These are phyloP conservation scores for Mortierella sp. DNA, from an alignment of 371 early-diverging fungal genomes.

Conservation along the genomic window DNA sequence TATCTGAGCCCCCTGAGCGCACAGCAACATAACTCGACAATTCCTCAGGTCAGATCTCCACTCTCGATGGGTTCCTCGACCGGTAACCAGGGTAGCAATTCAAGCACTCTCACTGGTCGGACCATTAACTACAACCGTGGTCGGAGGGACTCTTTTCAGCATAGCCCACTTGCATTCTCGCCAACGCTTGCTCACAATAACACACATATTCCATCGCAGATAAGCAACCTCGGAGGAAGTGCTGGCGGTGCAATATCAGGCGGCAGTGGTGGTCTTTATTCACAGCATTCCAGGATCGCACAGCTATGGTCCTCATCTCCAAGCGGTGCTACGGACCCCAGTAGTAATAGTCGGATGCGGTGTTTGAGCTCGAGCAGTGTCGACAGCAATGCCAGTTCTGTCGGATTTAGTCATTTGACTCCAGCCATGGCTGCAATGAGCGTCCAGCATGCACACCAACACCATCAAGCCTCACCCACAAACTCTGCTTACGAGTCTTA, in stretches of 20 bases:
- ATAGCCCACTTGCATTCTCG: conserved; percentile 32
- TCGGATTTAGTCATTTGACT: conserved; percentile 38
- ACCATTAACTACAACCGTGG: conserved; percentile 14
- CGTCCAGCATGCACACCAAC: conserved; percentile 33
- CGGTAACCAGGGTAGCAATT: conserved; percentile 10
- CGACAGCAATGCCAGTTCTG: conserved; percentile 41
- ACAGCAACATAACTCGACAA: conserved; percentile 10
- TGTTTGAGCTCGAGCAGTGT: conserved; percentile 48
- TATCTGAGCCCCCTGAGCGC: conserved; percentile 20
- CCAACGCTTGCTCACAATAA: conserved; percentile 30
- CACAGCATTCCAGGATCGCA: conserved; percentile 20
- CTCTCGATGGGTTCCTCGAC: conserved; percentile 26
- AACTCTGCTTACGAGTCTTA: conserved; percentile 47
- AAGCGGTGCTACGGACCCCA: conserved; percentile 9
- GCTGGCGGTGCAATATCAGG: neutral
- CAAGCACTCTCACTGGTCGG: neutral
- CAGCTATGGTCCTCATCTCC: conserved; percentile 17
- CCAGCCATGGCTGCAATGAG: conserved; percentile 44
- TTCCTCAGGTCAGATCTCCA: conserved; percentile 28
- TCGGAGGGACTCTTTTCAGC: conserved; percentile 34
- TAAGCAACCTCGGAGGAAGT: conserved; percentile 1
- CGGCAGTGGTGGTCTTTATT: conserved; percentile 12
- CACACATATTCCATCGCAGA: conserved; percentile 8
- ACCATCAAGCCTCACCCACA: conserved; percentile 27
- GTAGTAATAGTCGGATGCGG: conserved; percentile 24